phyloP scores from a whole-genome alignment of 1,284 basidiomycete genomes.

The Pterula multifida region DNA sequence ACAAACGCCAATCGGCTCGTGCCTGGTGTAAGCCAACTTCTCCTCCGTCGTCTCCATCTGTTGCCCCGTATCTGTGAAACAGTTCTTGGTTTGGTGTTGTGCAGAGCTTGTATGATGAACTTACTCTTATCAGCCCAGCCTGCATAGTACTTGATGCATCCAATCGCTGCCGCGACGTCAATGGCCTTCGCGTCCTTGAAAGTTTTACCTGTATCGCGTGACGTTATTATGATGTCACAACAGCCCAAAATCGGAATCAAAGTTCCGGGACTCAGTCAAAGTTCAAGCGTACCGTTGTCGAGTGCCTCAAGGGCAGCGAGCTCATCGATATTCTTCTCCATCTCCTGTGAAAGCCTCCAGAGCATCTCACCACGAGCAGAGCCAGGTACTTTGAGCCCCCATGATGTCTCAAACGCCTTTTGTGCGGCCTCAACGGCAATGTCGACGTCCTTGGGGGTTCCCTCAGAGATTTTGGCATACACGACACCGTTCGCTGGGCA shows the following conservation, averaged over 20 bases:
- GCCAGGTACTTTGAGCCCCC: constrained; percentile 62
- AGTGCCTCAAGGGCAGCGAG: constrained; percentile 72
- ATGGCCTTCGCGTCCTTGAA: constrained; percentile 60
- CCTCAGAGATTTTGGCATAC: constrained; percentile 59
- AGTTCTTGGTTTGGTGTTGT: constrained; percentile 1
- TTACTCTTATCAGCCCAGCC: constrained; percentile 79
- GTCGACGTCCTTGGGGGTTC: constrained; percentile 61
- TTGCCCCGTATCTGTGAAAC: neutral
- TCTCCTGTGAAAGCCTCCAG: constrained; percentile 60
- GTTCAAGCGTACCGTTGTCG: constrained; percentile 49
- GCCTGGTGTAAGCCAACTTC: constrained; percentile 73
- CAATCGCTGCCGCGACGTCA: constrained; percentile 64
- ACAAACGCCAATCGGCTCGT: constrained; percentile 90
- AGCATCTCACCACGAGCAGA: constrained; percentile 51
- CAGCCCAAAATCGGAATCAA: neutral
- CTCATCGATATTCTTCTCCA: constrained; percentile 63
- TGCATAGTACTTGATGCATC: constrained; percentile 60
- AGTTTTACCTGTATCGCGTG: constrained; percentile 64
- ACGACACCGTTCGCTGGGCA: constrained; percentile 52
- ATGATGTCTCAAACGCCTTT: constrained; percentile 62
- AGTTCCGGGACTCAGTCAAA: too few relatives aligned
- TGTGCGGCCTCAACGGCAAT: constrained; percentile 67
- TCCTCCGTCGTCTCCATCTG: constrained; percentile 39
- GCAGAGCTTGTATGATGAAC: constrained; percentile 3
- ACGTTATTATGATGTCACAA: neutral